Conservation (phyloP, 2,329 filamentous ascomycete species). For the Whalleya microplaca region DNA sequence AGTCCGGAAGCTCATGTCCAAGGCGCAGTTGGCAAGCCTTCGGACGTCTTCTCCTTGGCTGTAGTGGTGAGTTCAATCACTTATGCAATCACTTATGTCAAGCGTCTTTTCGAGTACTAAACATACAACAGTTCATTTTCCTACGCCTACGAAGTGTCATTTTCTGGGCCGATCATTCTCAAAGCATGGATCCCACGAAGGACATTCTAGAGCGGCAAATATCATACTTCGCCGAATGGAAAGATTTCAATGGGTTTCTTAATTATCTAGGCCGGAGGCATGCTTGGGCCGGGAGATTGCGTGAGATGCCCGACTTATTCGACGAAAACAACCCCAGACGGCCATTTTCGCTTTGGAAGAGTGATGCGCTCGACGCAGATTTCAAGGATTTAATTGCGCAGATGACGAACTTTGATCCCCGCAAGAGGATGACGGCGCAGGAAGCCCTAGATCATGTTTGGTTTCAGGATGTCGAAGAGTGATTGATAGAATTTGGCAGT, state of each 20-base stretch:
- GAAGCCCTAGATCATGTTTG: slow-evolving; percentile 42
- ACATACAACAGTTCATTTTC: slow-evolving; percentile 45
- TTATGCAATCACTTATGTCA: neutral
- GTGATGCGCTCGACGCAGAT: slow-evolving; percentile 41
- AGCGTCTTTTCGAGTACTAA: slow-evolving; percentile 17
- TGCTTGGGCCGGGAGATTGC: slow-evolving; percentile 43
- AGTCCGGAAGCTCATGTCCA: slow-evolving; percentile 49
- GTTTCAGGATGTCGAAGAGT: slow-evolving; percentile 30
- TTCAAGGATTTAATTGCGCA: slow-evolving; percentile 45
- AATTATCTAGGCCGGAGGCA: slow-evolving; percentile 45
- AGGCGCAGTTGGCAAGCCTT: slow-evolving; percentile 42
- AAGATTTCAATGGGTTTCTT: slow-evolving; percentile 45
- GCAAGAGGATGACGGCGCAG: slow-evolving; percentile 43
- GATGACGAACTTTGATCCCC: slow-evolving; percentile 46
- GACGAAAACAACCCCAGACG: slow-evolving; percentile 44
- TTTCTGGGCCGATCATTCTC: slow-evolving; percentile 42
- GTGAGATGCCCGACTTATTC: slow-evolving; percentile 44
- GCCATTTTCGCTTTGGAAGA: slow-evolving; percentile 47
- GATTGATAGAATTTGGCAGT: neutral
- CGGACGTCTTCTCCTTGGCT: slow-evolving; percentile 49
- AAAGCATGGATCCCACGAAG: slow-evolving; percentile 41
- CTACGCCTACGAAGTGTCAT: slow-evolving; percentile 46
- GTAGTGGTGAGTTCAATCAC: slow-evolving; percentile 41
- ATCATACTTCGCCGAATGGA: slow-evolving; percentile 50
- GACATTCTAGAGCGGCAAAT: slow-evolving; percentile 50